Evolutionary conservation across 2,329 filamentous ascomycete species (phyloP), one percentile per base, ranked within the genome.

Genomic region (Talaromyces sp.): DNA sequence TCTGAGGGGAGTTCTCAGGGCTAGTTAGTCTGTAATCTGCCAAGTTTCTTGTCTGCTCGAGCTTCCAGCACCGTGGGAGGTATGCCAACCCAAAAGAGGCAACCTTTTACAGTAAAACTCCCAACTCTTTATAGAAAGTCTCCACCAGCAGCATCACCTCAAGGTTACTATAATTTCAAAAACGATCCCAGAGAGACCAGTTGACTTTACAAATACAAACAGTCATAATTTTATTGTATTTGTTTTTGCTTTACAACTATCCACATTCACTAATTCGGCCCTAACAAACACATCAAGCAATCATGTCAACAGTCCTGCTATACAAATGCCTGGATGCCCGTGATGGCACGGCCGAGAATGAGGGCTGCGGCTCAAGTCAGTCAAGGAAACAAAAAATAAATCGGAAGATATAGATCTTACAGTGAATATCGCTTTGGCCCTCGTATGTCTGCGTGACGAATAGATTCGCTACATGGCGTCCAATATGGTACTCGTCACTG

Each of bases 391-490:
- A 35, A 56, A 21, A 14, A 41, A 11, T 24, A 13, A 31, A 29
- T 64, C 77, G 35, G 17, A 58, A 29, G 35, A 41, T 14, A 27
- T 58, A 62, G 51, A 59, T 85, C 89, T 84, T 79, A 93, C 91
- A 86, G 76, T 98, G 95, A 73, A 98, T 98, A 77, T 98, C 95
- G 72, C 93, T 97, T 78, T 98, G 95, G 24, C 95, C 95, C 78
- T 99, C 95, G 69, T 99, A 99, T 1, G 93, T 98, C 79, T 98
- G 93, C 58, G 93, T 96, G 58, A 99, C 95, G 75, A 96, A 99
- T 65, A 99, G 76, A 75, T 99, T 99, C 60, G 93, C 89, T 62
- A 97, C 95, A 79, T 98, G 95, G 65, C 95, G 86, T 17, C 91
- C 95, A 70, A 99, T 97, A 64, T 87, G 87, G 71, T 98, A 99